Percentiles rank a stretch among this genome's conserved stretches.
These are phyloP conservation scores for Fusarium nisikadoi DNA, from an alignment of 2,329 filamentous ascomycete species.

Conservation along the genomic window DNA sequence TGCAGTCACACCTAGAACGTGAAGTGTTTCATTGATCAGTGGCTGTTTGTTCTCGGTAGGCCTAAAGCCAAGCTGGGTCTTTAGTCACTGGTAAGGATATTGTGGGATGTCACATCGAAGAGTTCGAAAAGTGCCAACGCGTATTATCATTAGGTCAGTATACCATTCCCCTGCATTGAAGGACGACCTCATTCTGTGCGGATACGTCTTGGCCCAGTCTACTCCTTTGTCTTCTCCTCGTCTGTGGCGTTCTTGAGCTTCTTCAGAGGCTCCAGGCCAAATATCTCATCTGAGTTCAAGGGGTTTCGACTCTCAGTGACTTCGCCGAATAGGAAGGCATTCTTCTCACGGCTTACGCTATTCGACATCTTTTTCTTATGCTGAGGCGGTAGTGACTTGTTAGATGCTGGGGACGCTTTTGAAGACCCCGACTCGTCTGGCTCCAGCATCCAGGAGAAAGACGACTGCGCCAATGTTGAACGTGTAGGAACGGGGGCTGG, in stretches of 20 bases:
- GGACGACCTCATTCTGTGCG: background rate
- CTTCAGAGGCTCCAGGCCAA: constrained; percentile 63
- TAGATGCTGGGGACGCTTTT: constrained; percentile 34
- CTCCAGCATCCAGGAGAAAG: constrained; percentile 83
- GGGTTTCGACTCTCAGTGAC: constrained; percentile 52
- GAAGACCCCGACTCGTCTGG: constrained; percentile 55
- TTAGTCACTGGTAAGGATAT: background rate
- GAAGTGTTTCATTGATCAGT: background rate
- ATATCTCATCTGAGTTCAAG: constrained; percentile 61
- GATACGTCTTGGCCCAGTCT: background rate
- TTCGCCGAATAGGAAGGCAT: constrained; percentile 70
- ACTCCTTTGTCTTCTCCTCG: background rate
- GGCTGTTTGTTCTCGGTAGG: background rate
- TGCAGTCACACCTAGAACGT: background rate
- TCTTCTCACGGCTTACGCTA: constrained; percentile 63
- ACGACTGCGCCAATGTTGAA: constrained; percentile 76
- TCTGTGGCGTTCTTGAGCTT: constrained; percentile 40
- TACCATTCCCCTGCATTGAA: constrained; percentile 1
- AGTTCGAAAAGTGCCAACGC: background rate
- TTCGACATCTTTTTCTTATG: constrained; percentile 56
- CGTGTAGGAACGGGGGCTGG: constrained; percentile 64
- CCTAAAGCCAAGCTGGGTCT: background rate
- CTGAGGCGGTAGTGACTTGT: constrained; percentile 47
- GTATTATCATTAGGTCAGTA: background rate
- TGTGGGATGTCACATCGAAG: background rate